Conservation (phyloP, 2,329 filamentous ascomycete genomes). For the Fusarium humuli region DNA sequence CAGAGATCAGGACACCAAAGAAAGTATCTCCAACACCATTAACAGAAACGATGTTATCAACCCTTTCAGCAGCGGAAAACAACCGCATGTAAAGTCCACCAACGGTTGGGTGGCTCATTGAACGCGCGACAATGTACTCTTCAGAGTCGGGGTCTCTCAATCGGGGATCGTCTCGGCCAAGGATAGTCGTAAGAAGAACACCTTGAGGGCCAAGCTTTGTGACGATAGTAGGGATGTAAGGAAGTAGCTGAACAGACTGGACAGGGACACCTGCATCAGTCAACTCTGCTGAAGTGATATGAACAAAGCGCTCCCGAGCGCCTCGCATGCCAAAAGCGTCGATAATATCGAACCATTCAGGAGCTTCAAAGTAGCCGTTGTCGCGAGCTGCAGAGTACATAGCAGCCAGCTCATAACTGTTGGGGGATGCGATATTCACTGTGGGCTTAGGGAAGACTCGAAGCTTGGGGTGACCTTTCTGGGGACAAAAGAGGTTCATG, state of each 20-base stretch:
- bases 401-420: conserved; percentile 81
- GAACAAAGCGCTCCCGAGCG: conserved; percentile 78
- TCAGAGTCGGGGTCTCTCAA: conserved; percentile 72
- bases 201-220: conserved; percentile 84
- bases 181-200: conserved; percentile 78
- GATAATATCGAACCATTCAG: conserved; percentile 82
- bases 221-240: conserved; percentile 85
- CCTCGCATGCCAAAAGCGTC: conserved; percentile 81
- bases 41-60: conserved; percentile 84
- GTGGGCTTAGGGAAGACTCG: conserved; percentile 69
- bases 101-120: conserved; percentile 62
- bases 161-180: conserved; percentile 74
- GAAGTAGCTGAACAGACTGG: conserved; percentile 84
- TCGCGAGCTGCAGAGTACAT: conserved; percentile 80
- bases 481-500: conserved; percentile 70
- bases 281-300: conserved; percentile 73
- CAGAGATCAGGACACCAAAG: conserved; percentile 84
- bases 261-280: conserved; percentile 86
- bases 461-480: conserved; percentile 55
- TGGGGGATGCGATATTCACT: conserved; percentile 84
- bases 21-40: conserved; percentile 97
- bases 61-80: conserved; percentile 73
- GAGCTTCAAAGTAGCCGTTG: conserved; percentile 74
- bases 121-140: conserved; percentile 77
- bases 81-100: conserved; percentile 86